These are phyloP conservation scores for Acanthamoeba lenticulata DNA, from an alignment of 208 protist species.

Conservation along the genomic window DNA sequence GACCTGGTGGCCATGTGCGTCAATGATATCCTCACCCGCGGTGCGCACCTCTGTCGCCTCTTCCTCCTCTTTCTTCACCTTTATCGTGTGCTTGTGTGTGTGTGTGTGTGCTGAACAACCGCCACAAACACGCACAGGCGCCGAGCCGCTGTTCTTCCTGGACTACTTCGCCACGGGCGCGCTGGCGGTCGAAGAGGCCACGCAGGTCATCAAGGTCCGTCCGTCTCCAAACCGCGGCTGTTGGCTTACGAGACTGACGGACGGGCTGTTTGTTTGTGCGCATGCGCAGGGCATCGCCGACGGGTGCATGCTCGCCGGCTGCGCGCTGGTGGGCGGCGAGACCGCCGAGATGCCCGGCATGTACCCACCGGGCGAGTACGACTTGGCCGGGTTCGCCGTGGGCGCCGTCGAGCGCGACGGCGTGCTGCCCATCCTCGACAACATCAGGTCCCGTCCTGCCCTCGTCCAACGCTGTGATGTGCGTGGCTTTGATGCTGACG, in stretches of 20 bases:
- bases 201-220: conserved; percentile 78
- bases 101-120: background rate
- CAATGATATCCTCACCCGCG: conserved; percentile 86
- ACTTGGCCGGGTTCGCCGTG: conserved; percentile 88
- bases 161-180: conserved; percentile 89
- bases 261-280: background rate
- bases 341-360: conserved; percentile 90
- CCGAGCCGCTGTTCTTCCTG: conserved; percentile 89
- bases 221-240: background rate
- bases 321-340: conserved; percentile 87
- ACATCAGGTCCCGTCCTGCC: background rate
- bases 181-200: conserved; percentile 79
- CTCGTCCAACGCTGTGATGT: background rate
- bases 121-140: conserved; percentile 72
- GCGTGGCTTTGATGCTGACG: background rate
- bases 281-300: conserved; percentile 77
- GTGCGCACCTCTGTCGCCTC: background rate
- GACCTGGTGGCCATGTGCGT: conserved; percentile 90
- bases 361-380: conserved; percentile 87
- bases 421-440: conserved; percentile 78
- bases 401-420: conserved; percentile 81
- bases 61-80: too few relatives aligned
- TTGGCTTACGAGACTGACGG: background rate
- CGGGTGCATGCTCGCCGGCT: conserved; percentile 81
- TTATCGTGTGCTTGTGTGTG: too few relatives aligned